Evolutionary conservation across 164 flowering plant species (phyloP).

Genomic region (Santalum album): DNA sequence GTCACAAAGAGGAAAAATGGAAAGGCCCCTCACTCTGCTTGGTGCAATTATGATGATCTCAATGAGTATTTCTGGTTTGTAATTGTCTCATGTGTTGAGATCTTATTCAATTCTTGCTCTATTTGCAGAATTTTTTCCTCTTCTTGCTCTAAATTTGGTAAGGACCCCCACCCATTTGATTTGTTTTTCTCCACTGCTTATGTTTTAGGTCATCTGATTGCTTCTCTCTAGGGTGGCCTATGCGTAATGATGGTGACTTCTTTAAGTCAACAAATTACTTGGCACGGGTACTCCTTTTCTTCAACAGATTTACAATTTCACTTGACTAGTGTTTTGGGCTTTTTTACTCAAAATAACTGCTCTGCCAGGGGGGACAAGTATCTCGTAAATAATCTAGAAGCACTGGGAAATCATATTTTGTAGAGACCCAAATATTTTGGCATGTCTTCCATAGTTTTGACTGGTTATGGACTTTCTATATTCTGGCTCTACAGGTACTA

Average conservation of each 20-base stretch:
- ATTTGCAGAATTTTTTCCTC: slow-evolving; percentile 2
- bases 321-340: no score
- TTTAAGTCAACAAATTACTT: slow-evolving; percentile 66
- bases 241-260: slow-evolving; percentile 95
- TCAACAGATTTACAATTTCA: no score
- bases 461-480: slow-evolving; percentile 86
- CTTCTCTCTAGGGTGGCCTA: slow-evolving; percentile 97
- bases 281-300: slow-evolving; percentile 43
- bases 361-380: slow-evolving; percentile 44
- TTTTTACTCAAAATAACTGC: slow-evolving; percentile 2
- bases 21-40: slow-evolving; percentile 68
- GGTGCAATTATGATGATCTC: slow-evolving; percentile 98
- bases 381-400: slow-evolving; percentile 38
- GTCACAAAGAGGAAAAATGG: slow-evolving; percentile 62
- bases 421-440: slow-evolving; percentile 89
- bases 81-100: not conserved
- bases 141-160: no score
- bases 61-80: slow-evolving; percentile 96
- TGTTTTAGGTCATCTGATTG: slow-evolving; percentile 74
- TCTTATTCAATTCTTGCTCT: slow-evolving; percentile 3
- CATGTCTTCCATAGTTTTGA: slow-evolving; percentile 92
- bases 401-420: slow-evolving; percentile 78
- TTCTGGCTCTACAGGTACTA: slow-evolving; percentile 77
- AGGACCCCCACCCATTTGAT: no score
- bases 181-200: slow-evolving; percentile 4